Percentiles rank a stretch among this genome's conserved stretches.
phyloP scores from a whole-genome alignment of 345 rosid species.

The Erodium maritimum region DNA sequence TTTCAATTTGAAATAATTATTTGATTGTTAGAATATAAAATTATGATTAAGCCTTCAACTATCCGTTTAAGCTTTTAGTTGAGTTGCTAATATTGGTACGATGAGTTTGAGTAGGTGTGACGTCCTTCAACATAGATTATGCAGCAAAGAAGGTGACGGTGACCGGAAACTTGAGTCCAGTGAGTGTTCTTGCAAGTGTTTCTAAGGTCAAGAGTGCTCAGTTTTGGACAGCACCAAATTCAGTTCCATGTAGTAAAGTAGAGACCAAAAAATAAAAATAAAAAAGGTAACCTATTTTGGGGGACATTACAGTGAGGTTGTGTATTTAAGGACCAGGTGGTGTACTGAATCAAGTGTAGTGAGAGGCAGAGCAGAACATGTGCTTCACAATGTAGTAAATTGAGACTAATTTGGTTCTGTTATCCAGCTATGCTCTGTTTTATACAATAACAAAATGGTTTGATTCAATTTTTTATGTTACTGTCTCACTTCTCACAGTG shows the following conservation, averaged over 20 bases:
- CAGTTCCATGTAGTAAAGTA: conserved; percentile 4
- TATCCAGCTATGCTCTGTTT: not conserved
- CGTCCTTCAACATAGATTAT: conserved; percentile 49
- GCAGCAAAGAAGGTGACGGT: conserved; percentile 56
- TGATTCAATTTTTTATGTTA: no score
- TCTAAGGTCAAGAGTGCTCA: conserved; percentile 55
- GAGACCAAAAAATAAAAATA: not conserved
- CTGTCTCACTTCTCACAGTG: no score
- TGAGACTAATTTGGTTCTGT: not conserved
- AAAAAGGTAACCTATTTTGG: not conserved
- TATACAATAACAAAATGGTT: no score
- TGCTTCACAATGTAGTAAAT: not conserved
- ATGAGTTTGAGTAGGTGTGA: no score
- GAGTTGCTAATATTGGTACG: no score
- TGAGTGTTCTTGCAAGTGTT: conserved; percentile 39
- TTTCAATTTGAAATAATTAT: no score
- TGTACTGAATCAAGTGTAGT: no score
- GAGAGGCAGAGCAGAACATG: no score
- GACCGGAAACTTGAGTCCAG: conserved; percentile 38
- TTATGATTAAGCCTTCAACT: no score
- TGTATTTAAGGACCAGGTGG: no score
- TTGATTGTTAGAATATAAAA: no score
- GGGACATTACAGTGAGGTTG: not conserved
- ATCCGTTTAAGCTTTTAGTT: no score
- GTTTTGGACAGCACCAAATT: conserved; percentile 30